phyloP scores from a whole-genome alignment of 2,329 filamentous ascomycete genomes.

The Knufia petricola region DNA sequence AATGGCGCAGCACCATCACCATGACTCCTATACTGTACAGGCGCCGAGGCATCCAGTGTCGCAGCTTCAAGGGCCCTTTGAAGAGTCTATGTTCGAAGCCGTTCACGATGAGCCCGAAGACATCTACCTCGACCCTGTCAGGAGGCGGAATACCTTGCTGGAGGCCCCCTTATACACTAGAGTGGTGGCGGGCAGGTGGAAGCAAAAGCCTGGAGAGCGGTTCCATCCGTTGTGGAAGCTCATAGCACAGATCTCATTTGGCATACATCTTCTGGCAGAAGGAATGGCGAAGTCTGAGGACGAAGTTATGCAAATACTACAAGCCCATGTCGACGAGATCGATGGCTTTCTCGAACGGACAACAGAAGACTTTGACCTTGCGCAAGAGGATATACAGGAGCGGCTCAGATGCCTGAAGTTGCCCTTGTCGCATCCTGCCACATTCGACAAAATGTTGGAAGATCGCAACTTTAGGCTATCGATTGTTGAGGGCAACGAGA shows the following conservation, averaged over 20 bases:
- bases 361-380: slow-evolving; percentile 72
- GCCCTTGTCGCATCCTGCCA: slow-evolving; percentile 69
- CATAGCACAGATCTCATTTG: slow-evolving; percentile 85
- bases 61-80: slow-evolving; percentile 37
- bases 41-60: slow-evolving; percentile 32
- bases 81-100: slow-evolving; percentile 37
- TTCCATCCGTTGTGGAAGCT: slow-evolving; percentile 86
- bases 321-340: slow-evolving; percentile 86
- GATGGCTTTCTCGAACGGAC: slow-evolving; percentile 83
- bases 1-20: slow-evolving; percentile 1
- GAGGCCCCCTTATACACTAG: slow-evolving; percentile 59
- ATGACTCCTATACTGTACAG: slow-evolving; percentile 11
- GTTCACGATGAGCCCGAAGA: slow-evolving; percentile 21
- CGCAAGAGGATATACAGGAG: slow-evolving; percentile 67
- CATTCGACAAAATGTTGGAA: slow-evolving; percentile 81
- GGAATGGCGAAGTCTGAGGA: slow-evolving; percentile 78
- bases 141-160: slow-evolving; percentile 56
- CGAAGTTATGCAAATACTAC: slow-evolving; percentile 80
- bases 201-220: slow-evolving; percentile 61
- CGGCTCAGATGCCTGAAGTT: slow-evolving; percentile 71
- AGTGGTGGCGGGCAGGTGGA: slow-evolving; percentile 66
- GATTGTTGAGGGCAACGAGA: slow-evolving; percentile 78
- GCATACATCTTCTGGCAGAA: slow-evolving; percentile 77
- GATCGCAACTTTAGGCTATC: slow-evolving; percentile 72
- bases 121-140: slow-evolving; percentile 31